Evolutionary conservation across 2,329 filamentous ascomycete genomes (phyloP), one percentile per base, ranked within the genome.

Genomic region (Trichoderma sp.): DNA sequence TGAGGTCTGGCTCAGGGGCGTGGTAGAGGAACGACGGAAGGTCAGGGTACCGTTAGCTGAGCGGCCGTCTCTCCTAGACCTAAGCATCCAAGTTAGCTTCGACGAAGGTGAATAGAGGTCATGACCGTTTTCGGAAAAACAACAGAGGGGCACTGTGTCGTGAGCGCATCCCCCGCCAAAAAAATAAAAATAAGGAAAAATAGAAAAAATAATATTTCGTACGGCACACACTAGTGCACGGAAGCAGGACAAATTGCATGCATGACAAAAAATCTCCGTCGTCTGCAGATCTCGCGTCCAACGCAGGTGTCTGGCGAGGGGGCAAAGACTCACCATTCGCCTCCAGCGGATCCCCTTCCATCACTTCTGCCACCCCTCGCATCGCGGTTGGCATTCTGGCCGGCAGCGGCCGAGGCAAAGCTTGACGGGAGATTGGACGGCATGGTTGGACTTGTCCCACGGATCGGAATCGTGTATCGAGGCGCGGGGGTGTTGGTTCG

Each of bases 351-450:
- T 78, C 87, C 87, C 78, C 90, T 88, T 77, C 87, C 86, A 79
- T 90, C 90, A 81, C 83, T 87, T 85, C 89, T 91, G 83, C 88
- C 90, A 85, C 85, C 85, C 86, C 88, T 89, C 80, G 87, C 83
- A 84, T 90, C 90, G 83, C 88, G 90, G 85, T 83, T 91, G 83
- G 88, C 86, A 81, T 89, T 92, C 84, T 94, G 93, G 84, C 93
- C 93, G 83, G 93, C 93, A 80, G 93, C 93, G 81, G 93, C 93
- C 83, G 93, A 95, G 83, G 93, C 93, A 86, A 95, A 95, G 88
- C 93, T 95, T 80, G 93, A 94, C 81, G 93, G 92, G 84, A 95
- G 90, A 87, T 93, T 92, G 83, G 92, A 91, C 87, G 93, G 90
- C 93, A 95, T 89, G 76, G 78, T 85, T 79, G 79, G 21, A 76